Conservation (phyloP, 192 early-diverging fungal species). For the Spinellus fusiger region DNA sequence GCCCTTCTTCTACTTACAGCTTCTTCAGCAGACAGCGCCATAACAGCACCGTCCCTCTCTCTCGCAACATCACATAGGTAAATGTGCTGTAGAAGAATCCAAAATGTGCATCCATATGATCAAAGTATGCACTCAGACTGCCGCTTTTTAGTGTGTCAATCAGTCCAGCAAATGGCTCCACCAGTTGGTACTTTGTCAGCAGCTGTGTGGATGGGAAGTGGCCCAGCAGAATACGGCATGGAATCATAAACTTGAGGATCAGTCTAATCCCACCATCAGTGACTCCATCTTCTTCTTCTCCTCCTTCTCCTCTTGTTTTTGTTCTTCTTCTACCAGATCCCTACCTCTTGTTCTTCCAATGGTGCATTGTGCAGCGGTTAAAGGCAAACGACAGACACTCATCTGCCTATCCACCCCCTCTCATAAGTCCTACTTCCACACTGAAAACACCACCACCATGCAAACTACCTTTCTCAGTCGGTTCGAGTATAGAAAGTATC, state of each 20-base stretch:
- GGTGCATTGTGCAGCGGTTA: conserved; percentile 20
- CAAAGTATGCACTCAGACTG: conserved; percentile 19
- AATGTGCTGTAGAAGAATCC: conserved; percentile 29
- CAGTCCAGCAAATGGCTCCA: conserved; percentile 16
- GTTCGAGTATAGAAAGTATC: conserved; percentile 38
- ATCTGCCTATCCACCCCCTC: conserved; percentile 15
- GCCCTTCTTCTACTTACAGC: conserved; percentile 22
- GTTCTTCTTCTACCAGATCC: no score
- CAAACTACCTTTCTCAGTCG: conserved; percentile 27
- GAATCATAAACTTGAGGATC: conserved; percentile 35
- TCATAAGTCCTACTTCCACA: neutral
- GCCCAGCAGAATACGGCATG: conserved; percentile 38
- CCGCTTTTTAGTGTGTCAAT: conserved; percentile 28
- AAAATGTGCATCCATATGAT: conserved; percentile 18
- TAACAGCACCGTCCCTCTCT: conserved; percentile 33
- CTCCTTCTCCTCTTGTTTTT: no score
- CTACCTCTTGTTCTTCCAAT: conserved; percentile 32
- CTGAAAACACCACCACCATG: neutral
- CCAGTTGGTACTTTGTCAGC: conserved; percentile 28
- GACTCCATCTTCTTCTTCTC: no score
- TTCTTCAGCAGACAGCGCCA: conserved; percentile 40
- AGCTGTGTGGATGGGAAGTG: conserved; percentile 25
- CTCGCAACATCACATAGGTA: conserved; percentile 36
- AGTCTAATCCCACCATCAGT: conserved; percentile 10
- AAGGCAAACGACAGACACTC: conserved; percentile 37